Evolutionary conservation across 257 asterid species (phyloP), one percentile per base, ranked within the genome.

Genomic region (Solanum pimpinellifolium): DNA sequence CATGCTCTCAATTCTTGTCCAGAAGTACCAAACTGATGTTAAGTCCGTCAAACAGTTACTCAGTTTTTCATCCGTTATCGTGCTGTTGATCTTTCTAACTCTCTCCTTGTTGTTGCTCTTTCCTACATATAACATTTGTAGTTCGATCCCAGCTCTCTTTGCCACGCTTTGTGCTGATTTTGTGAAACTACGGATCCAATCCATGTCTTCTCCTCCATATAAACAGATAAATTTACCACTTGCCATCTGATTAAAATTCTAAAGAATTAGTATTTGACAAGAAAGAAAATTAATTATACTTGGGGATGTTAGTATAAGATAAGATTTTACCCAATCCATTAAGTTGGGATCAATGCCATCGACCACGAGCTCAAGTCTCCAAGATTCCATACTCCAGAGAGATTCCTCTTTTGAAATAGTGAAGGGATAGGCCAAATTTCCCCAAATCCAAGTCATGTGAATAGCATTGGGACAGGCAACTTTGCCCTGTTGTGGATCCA

Each of bases 371-470:
- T 87, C 89, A 86, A 94, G 92, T 83, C 92, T 91, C 99, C 99
- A 96, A 42, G 91, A 78, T 88, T 94, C 92, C 2, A 87, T 85
- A 69, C 86, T 91, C 98, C 99, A 96, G 90, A 90, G 80, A 7
- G 90, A 86, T 39, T 88, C 91, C 88, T 96, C 98, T 82, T 91
- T 93, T 10, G 69, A 52, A 14, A 27, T 9, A 73, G 92, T 90
- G 90, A 96, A 96, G 21, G 98, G 98, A 85, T 95, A 96, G 11
- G 97, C 94, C 87, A 78, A 41, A 84, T 93, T 94, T 9, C 97
- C 98, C 99, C 99, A 96, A 44, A 96, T 94, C 96, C 95, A 91
- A 52, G 93, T 88, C 97, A 93, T 95, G 84, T 95, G 96, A 59
- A 89, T 68, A 5, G 99, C 95, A 84, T 96, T 95, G 2, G 77